A percentile compares a stretch with the other conserved stretches of the same genome.
Evolutionary conservation across 164 flowering plant species (phyloP).

Genomic region (Vitis rotundifolia): DNA sequence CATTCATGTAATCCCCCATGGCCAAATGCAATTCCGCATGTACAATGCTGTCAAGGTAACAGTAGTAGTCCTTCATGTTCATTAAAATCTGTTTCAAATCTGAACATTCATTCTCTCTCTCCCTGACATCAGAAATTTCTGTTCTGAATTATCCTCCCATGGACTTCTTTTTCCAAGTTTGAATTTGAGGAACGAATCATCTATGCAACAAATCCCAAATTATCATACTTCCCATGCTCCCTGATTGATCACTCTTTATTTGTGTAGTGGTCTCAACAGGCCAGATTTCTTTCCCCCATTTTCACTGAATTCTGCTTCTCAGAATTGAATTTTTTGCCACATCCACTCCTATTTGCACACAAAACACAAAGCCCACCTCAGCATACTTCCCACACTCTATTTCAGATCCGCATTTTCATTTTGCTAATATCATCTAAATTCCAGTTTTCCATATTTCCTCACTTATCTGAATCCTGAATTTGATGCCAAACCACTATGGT

Average conservation of each 20-base stretch:
- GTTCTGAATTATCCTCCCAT: background rate
- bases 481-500: background rate
- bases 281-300: background rate
- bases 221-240: background rate
- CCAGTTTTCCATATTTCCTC: background rate
- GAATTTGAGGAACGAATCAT: background rate
- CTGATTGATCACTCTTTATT: background rate
- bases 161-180: background rate
- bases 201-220: constrained; percentile 9
- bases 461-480: background rate
- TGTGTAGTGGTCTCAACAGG: background rate
- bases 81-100: constrained; percentile 11
- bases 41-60: background rate
- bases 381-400: constrained; percentile 6
- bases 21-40: background rate
- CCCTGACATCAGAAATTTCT: background rate
- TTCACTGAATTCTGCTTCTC: constrained; percentile 3
- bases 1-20: background rate
- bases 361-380: constrained; percentile 23
- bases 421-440: background rate
- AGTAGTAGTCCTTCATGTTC: constrained; percentile 2
- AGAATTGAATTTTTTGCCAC: background rate
- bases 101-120: constrained; percentile 11
- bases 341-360: constrained; percentile 10
- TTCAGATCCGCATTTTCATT: background rate